Conservation (phyloP, 441 rosid genomes). For the Eruca vesicaria region DNA sequence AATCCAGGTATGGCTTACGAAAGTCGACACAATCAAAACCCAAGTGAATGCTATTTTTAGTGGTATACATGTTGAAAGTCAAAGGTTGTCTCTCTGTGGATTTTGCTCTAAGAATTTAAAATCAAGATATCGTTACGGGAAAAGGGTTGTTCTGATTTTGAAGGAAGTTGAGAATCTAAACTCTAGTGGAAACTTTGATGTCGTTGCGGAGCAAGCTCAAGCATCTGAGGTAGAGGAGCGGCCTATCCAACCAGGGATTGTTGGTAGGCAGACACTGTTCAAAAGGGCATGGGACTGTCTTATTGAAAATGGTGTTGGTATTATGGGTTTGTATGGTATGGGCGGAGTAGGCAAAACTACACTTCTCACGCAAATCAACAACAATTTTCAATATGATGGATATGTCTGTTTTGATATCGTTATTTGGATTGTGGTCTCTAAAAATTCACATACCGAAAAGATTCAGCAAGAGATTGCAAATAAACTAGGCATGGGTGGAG, state of each 20-base stretch:
- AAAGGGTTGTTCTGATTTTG: background rate
- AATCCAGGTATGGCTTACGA: background rate
- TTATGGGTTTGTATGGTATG: constrained; percentile 37
- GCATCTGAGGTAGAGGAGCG: background rate
- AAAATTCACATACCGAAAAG: constrained; percentile 4
- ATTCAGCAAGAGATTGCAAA: constrained; percentile 27
- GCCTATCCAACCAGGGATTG: background rate
- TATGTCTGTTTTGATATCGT: constrained; percentile 12
- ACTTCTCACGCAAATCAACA: constrained; percentile 37
- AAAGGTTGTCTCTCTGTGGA: background rate
- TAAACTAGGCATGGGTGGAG: background rate
- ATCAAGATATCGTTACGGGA: background rate
- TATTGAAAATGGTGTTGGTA: background rate
- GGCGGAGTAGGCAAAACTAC: constrained; percentile 52
- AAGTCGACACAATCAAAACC: background rate
- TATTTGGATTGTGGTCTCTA: constrained; percentile 39
- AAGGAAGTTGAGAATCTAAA: background rate
- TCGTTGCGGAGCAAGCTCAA: background rate
- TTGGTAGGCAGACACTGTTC: constrained; percentile 29
- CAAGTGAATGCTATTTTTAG: background rate
- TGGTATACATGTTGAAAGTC: background rate
- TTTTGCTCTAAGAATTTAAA: background rate
- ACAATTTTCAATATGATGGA: constrained; percentile 8
- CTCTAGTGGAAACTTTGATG: background rate
- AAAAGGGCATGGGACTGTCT: constrained; percentile 30